Base-by-base conservation (phyloP, 2,329 filamentous ascomycete species). In the Talaromyces sp. region DNA sequence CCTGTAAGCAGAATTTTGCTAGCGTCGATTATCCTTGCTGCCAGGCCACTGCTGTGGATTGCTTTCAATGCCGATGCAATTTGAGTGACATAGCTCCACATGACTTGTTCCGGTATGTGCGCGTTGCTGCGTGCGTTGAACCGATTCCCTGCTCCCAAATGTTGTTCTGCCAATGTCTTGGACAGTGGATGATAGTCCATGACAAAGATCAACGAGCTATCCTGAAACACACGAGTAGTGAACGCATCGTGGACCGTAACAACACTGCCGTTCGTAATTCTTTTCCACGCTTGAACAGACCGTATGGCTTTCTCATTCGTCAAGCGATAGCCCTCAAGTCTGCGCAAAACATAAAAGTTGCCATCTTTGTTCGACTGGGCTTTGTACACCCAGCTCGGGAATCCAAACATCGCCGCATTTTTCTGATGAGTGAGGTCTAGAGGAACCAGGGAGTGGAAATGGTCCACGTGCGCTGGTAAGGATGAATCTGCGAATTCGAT, bases 11-110 rank as follows among this genome's bases (percentile, higher is more conserved):
- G 84, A 65, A 99, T 89, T 76, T 98, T 98, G 78, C 87, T 94
- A 13, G 91, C 84, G 66, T 95, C 92, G 54, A 99, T 87, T 61
- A 94, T 90, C 58, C 93, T 87, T 43, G 93, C 94, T 24, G 95
- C 94, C 47, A 98, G 83, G 22, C 91, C 90, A 63, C 85, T 86
- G 13, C 85, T 84, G 74, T 99, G 95, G 45, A 99, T 94, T 0
- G 90, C 86, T 74, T 92, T 94, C 41, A 99, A 81, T 0, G 92
- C 95, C 68, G 90, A 95, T 45, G 92, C 89, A 67, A 99, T 89
- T 76, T 99, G 95, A 6, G 93, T 90, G 66, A 97, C 87, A 75
- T 98, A 99, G 52, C 88, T 87, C 95, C 95, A 99, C 1, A 99
- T 79, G 1, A 92, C 83, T 64, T 88, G 86, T 76, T 98, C 94